Conservation (phyloP, 345 rosid species). For the Gossypioides kirkii region DNA sequence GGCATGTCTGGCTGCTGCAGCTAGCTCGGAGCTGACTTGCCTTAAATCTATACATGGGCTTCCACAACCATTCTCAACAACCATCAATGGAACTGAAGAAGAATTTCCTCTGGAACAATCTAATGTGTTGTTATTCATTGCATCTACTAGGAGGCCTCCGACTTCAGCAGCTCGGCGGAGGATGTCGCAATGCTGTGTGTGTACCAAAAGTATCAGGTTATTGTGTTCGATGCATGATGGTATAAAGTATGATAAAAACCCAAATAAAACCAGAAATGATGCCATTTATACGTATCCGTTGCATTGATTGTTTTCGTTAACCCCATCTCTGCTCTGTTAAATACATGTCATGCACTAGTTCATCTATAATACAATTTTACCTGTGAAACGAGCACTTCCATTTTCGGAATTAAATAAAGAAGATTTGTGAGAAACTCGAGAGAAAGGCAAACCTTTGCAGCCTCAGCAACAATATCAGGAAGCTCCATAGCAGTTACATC, state of each 20-base stretch:
- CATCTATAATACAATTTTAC: neutral
- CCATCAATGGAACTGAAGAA: constrained; percentile 86
- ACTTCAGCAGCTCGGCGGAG: constrained; percentile 51
- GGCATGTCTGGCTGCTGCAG: constrained; percentile 87
- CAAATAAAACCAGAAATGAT: neutral
- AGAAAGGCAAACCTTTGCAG: constrained; percentile 72
- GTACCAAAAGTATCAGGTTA: constrained; percentile 22
- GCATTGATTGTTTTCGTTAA: neutral
- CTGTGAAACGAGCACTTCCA: neutral
- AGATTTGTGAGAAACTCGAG: too few species aligned
- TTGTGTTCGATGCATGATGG: neutral
- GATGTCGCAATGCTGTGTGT: constrained; percentile 89
- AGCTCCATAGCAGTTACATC: constrained; percentile 98
- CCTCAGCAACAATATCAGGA: constrained; percentile 93
- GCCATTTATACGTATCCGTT: neutral
- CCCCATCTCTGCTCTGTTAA: neutral
- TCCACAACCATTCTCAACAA: constrained; percentile 98
- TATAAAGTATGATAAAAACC: neutral
- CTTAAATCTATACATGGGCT: constrained; percentile 97
- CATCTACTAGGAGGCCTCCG: neutral
- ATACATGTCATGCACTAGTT: neutral
- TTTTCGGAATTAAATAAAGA: constrained; percentile 5
- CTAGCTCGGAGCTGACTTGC: constrained; percentile 99
- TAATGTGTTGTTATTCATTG: neutral
- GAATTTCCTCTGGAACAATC: constrained; percentile 45